These are phyloP conservation scores for Eleusine indica DNA, from an alignment of 176 grass and related monocot species.

Conservation along the genomic window DNA sequence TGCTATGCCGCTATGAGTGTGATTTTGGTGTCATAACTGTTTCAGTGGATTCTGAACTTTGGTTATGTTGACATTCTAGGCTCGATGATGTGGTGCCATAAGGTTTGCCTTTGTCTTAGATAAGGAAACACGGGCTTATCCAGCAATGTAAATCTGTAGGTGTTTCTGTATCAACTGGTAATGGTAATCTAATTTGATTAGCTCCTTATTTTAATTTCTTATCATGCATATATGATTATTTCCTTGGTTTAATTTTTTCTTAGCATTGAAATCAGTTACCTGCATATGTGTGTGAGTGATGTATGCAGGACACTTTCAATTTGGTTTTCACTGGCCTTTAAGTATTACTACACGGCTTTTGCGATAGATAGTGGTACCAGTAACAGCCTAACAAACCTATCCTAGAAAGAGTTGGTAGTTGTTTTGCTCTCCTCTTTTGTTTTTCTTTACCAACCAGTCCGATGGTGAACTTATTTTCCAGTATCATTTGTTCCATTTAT, in stretches of 20 bases:
- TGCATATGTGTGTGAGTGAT: conserved; percentile 21
- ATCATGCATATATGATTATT: too few relatives aligned
- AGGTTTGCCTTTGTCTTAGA: conserved; percentile 32
- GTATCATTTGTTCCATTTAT: conserved; percentile 6
- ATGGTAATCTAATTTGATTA: conserved; percentile 30
- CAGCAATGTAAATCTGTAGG: conserved; percentile 48
- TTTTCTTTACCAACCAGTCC: conserved; percentile 1
- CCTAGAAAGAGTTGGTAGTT: conserved; percentile 9
- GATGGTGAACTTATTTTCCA: background rate
- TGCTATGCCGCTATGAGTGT: conserved; percentile 15
- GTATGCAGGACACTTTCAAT: background rate
- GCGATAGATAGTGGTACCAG: background rate
- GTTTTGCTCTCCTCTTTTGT: background rate
- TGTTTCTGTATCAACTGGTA: conserved; percentile 33
- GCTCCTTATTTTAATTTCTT: background rate
- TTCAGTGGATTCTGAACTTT: conserved; percentile 12
- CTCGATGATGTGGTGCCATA: conserved; percentile 30
- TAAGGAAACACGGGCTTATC: conserved; percentile 25
- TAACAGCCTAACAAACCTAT: background rate
- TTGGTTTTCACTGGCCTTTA: conserved; percentile 3
- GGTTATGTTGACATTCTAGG: conserved; percentile 27
- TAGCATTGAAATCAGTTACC: background rate
- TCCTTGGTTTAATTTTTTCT: background rate
- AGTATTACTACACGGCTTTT: background rate
- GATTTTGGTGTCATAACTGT: conserved; percentile 27